These are phyloP conservation scores for Amanita thiersii DNA, from an alignment of 768 basidiomycete species.

Conservation along the genomic window DNA sequence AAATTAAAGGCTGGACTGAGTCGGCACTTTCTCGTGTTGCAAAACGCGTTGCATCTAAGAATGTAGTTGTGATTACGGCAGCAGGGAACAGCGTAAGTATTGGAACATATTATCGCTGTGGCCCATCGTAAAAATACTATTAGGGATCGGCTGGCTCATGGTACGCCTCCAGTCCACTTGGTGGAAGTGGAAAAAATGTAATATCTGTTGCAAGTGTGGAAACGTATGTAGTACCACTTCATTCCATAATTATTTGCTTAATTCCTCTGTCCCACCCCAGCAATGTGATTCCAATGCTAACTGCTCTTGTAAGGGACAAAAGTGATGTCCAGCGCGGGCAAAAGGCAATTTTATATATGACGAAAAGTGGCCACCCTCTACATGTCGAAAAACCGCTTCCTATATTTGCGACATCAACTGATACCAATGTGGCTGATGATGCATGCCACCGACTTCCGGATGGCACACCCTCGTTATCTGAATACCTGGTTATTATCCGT, in stretches of 20 bases:
- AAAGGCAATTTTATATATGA: slow-evolving; percentile 46
- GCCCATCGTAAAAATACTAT: too few relatives aligned
- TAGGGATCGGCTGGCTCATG: slow-evolving; percentile 54
- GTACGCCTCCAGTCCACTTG: slow-evolving; percentile 49
- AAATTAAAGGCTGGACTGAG: slow-evolving; percentile 57
- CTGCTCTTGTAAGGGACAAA: slow-evolving; percentile 44
- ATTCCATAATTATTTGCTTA: not conserved
- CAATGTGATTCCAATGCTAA: slow-evolving; percentile 49
- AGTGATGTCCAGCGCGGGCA: slow-evolving; percentile 38
- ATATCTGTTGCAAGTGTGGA: slow-evolving; percentile 50
- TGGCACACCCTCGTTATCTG: slow-evolving; percentile 43
- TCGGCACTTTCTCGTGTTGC: slow-evolving; percentile 45
- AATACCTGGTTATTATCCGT: slow-evolving; percentile 46
- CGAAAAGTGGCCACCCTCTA: slow-evolving; percentile 39
- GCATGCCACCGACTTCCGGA: slow-evolving; percentile 52
- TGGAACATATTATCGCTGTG: too few relatives aligned
- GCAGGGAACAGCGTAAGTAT: slow-evolving; percentile 42
- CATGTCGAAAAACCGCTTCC: slow-evolving; percentile 36
- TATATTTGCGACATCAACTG: slow-evolving; percentile 51
- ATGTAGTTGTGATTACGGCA: slow-evolving; percentile 55
- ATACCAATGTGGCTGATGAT: slow-evolving; percentile 44
- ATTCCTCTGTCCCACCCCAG: slow-evolving; percentile 17
- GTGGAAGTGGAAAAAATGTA: slow-evolving; percentile 42
- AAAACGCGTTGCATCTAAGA: slow-evolving; percentile 44
- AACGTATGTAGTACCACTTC: slow-evolving; percentile 31